Conservation (phyloP, 768 basidiomycete species). For the Pisolithus marmoratus region DNA sequence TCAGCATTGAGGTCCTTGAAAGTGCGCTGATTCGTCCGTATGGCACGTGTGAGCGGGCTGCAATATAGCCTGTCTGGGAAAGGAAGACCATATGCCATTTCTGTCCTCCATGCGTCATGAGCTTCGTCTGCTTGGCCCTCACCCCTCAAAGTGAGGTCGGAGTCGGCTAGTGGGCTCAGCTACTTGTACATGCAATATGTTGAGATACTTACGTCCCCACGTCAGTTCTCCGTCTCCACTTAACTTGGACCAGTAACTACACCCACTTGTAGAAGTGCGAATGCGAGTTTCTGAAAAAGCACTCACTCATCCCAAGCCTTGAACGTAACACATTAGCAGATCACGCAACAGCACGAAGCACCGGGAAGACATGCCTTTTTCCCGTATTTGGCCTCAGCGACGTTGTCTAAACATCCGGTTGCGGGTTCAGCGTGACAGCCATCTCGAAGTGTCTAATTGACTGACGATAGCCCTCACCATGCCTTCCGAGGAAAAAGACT, state of each 20-base stretch:
- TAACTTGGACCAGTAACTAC: slow-evolving; percentile 57
- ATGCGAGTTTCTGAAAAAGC: neutral
- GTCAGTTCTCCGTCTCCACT: slow-evolving; percentile 58
- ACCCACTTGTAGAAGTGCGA: neutral
- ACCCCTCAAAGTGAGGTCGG: slow-evolving; percentile 55
- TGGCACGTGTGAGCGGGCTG: slow-evolving; percentile 60
- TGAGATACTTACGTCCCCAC: slow-evolving; percentile 63
- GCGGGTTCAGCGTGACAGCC: no score
- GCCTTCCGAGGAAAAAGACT: slow-evolving; percentile 59
- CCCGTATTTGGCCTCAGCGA: slow-evolving; percentile 64
- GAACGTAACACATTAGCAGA: neutral
- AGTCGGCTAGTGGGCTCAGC: slow-evolving; percentile 46
- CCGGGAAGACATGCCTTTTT: slow-evolving; percentile 30
- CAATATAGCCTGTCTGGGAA: slow-evolving; percentile 52
- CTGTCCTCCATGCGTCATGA: slow-evolving; percentile 42
- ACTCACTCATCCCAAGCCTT: slow-evolving; percentile 58
- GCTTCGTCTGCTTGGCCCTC: slow-evolving; percentile 47
- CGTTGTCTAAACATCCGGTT: slow-evolving; percentile 58
- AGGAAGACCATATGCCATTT: slow-evolving; percentile 37
- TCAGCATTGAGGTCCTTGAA: slow-evolving; percentile 37
- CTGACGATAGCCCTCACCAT: slow-evolving; percentile 72
- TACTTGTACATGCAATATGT: neutral
- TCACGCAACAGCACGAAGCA: neutral
- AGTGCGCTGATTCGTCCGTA: slow-evolving; percentile 49
- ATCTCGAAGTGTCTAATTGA: no score